Evolutionary conservation across 208 protist species (phyloP).

Genomic region (Trypanosoma scelopori): DNA sequence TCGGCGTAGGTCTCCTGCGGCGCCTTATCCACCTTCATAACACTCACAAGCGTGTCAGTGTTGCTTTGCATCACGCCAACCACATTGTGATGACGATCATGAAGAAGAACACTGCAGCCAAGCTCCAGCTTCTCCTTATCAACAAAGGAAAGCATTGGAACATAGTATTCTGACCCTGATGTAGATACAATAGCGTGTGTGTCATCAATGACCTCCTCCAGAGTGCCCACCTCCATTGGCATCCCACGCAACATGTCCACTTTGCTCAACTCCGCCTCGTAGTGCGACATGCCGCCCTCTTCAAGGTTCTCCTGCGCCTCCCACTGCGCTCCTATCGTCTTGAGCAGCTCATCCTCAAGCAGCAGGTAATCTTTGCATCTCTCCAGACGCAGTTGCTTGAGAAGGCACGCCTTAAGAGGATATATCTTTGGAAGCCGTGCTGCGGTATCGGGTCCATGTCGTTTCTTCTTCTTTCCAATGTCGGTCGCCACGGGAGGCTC

Average conservation of each 20-base stretch:
- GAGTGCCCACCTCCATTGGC: constrained; percentile 97
- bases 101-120: constrained; percentile 96
- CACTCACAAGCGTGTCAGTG: constrained; percentile 98
- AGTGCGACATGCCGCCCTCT: constrained; percentile 81
- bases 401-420: constrained; percentile 96
- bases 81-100: constrained; percentile 96
- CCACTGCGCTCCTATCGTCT: constrained; percentile 74
- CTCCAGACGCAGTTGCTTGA: constrained; percentile 97
- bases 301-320: constrained; percentile 81
- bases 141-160: constrained; percentile 98
- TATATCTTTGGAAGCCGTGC: constrained; percentile 89
- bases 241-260: constrained; percentile 98
- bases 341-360: constrained; percentile 99
- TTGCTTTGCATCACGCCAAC: constrained; percentile 99
- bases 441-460: constrained; percentile 72
- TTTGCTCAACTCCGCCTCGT: constrained; percentile 93
- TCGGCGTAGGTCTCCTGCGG: constrained; percentile 99
- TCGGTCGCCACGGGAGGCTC: constrained; percentile 94
- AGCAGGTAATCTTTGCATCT: constrained; percentile 99
- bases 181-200: constrained; percentile 98
- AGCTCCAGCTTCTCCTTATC: constrained; percentile 99
- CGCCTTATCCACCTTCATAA: constrained; percentile 99
- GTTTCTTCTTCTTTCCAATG: constrained; percentile 92
- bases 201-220: constrained; percentile 99
- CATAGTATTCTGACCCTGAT: constrained; percentile 98